These are phyloP conservation scores for Xylaria sp. DNA, from an alignment of 2,329 filamentous ascomycete genomes.

Conservation along the genomic window DNA sequence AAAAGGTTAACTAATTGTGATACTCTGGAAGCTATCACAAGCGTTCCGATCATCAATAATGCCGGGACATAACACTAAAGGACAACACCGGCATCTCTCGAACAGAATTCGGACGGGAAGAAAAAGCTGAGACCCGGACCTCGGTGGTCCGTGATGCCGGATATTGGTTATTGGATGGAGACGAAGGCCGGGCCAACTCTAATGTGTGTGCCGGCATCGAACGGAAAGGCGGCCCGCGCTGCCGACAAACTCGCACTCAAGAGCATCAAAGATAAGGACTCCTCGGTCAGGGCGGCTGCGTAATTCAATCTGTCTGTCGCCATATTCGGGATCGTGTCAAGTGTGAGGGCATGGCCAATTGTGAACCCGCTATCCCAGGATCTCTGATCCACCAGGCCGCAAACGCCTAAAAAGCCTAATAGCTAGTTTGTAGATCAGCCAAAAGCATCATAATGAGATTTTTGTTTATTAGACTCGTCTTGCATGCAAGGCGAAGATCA, in stretches of 20 bases:
- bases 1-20: constrained; percentile 1
- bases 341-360: not conserved
- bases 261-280: constrained; percentile 28
- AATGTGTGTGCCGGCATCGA: constrained; percentile 16
- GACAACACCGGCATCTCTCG: constrained; percentile 21
- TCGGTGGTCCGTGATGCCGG: constrained; percentile 38
- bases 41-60: constrained; percentile 5
- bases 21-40: not conserved
- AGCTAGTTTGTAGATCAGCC: constrained; percentile 34
- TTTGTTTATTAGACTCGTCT: constrained; percentile 25
- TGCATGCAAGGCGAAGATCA: constrained; percentile 37
- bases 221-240: constrained; percentile 35
- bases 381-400: constrained; percentile 26
- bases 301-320: constrained; percentile 30
- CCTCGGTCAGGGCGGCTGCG: constrained; percentile 17
- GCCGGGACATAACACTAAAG: constrained; percentile 1
- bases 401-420: constrained; percentile 37
- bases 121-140: constrained; percentile 28
- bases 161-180: constrained; percentile 34
- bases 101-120: constrained; percentile 23
- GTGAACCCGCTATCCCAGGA: constrained; percentile 8
- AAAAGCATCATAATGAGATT: constrained; percentile 30
- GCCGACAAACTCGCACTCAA: constrained; percentile 19
- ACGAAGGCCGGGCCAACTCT: constrained; percentile 21
- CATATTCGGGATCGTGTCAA: constrained; percentile 14